A percentile compares a stretch with the other conserved stretches of the same genome.
Evolutionary conservation across 371 early-diverging fungal genomes (phyloP).

Genomic region (Apophysomyces sp.): DNA sequence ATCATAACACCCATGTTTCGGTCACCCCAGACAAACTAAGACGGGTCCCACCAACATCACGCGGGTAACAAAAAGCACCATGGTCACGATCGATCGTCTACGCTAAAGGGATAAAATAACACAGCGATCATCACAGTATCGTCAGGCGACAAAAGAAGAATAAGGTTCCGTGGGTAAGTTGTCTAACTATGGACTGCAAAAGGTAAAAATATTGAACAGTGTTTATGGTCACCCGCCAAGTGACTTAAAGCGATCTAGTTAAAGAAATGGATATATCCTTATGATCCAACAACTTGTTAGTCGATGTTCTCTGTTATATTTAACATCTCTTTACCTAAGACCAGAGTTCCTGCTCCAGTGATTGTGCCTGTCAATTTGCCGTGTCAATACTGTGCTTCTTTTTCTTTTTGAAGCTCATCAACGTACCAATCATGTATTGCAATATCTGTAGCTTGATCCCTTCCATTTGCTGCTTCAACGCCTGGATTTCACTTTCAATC

Average conservation of each 20-base stretch:
- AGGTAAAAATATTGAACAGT: neutral
- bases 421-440: conserved; percentile 75
- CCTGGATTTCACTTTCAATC: conserved; percentile 86
- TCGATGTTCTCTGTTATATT: neutral
- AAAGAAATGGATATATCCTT: conserved; percentile 10
- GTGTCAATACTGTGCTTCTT: neutral
- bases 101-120: neutral
- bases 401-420: neutral
- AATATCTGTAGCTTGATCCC: conserved; percentile 85
- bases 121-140: neutral
- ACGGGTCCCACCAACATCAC: neutral
- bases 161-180: neutral
- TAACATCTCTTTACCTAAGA: conserved; percentile 53
- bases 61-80: neutral
- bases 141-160: neutral
- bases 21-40: neutral
- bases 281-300: neutral
- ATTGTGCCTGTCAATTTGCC: conserved; percentile 57
- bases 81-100: neutral
- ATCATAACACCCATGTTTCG: neutral
- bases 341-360: conserved; percentile 81
- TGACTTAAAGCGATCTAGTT: conserved; percentile 1
- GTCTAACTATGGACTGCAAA: neutral
- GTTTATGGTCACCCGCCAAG: neutral
- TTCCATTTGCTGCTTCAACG: conserved; percentile 83